Percentiles rank a stretch among this genome's conserved stretches.
Evolutionary conservation across 1,284 basidiomycete species (phyloP).

Genomic region (Inonotus hispidus): DNA sequence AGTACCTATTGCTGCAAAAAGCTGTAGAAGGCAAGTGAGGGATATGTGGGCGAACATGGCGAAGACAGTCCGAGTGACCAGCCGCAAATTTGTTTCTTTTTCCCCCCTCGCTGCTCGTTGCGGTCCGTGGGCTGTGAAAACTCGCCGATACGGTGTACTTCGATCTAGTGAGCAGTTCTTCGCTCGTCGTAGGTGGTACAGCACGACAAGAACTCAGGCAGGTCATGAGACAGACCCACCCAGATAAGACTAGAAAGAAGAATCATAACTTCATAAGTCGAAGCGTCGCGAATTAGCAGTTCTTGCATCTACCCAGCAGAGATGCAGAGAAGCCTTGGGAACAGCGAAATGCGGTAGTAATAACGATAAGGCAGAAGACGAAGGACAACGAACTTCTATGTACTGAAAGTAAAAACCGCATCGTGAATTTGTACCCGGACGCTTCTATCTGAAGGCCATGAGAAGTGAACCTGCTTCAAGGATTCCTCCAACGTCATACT

Average conservation of each 20-base stretch:
- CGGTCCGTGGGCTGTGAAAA: not conserved
- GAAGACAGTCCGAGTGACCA: not conserved
- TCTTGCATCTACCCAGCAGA: not conserved
- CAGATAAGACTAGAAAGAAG: not conserved
- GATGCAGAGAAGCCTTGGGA: not conserved
- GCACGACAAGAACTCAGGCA: not conserved
- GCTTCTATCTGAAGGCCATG: conserved; percentile 79
- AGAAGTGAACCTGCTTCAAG: conserved; percentile 70
- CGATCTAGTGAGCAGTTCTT: not conserved
- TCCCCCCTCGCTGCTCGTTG: not conserved
- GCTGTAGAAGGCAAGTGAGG: not conserved
- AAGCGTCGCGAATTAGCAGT: not conserved
- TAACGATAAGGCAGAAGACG: not conserved
- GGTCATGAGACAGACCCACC: not conserved
- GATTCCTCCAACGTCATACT: conserved; percentile 67
- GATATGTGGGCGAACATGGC: not conserved
- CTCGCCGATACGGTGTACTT: not conserved
- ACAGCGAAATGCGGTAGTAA: not conserved
- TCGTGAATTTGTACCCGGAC: conserved; percentile 80
- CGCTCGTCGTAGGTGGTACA: too few relatives aligned
- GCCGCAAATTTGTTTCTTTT: not conserved
- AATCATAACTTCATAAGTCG: not conserved
- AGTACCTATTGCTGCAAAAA: not conserved
- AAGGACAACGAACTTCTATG: conserved; percentile 30
- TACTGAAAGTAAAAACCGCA: conserved; percentile 79